Conservation (phyloP, 2,329 filamentous ascomycete genomes). For the Cladosporium cucumerinum region DNA sequence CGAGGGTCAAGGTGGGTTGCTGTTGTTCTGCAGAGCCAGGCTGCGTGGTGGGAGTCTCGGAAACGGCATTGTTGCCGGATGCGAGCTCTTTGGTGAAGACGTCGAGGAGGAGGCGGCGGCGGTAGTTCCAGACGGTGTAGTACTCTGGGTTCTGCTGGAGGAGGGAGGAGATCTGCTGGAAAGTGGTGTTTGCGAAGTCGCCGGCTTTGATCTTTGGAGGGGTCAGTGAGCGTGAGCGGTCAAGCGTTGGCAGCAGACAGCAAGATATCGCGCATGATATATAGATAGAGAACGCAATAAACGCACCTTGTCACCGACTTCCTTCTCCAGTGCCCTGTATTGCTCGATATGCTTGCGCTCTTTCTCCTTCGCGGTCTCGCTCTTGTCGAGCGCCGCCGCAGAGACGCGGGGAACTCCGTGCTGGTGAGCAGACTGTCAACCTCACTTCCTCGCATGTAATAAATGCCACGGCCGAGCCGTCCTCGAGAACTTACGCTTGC, state of each 20-base stretch:
- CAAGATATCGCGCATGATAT: conserved; percentile 49
- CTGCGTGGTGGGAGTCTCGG: not conserved
- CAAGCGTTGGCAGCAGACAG: not conserved
- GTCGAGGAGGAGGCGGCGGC: conserved; percentile 67
- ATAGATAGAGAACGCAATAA: conserved; percentile 48
- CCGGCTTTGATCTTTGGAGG: conserved; percentile 40
- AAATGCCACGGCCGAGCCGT: not conserved
- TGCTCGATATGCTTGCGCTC: conserved; percentile 72
- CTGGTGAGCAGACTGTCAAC: conserved; percentile 45
- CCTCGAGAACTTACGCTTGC: not conserved
- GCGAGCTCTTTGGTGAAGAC: conserved; percentile 52
- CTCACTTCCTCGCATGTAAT: conserved; percentile 30
- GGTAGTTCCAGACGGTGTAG: conserved; percentile 88
- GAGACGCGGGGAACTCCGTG: conserved; percentile 73
- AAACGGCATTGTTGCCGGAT: conserved; percentile 25
- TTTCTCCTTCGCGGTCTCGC: conserved; percentile 66
- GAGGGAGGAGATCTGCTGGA: conserved; percentile 68
- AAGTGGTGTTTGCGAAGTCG: conserved; percentile 54
- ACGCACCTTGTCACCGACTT: conserved; percentile 63
- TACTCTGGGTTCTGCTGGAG: conserved; percentile 78
- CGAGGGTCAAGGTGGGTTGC: conserved; percentile 30
- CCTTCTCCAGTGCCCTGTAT: conserved; percentile 68
- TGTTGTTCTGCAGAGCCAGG: conserved; percentile 6
- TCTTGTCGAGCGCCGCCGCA: conserved; percentile 50
- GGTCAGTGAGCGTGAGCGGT: conserved; percentile 55